These are phyloP conservation scores for Haberlea rhodopensis DNA, from an alignment of 257 asterid species.

Conservation along the genomic window DNA sequence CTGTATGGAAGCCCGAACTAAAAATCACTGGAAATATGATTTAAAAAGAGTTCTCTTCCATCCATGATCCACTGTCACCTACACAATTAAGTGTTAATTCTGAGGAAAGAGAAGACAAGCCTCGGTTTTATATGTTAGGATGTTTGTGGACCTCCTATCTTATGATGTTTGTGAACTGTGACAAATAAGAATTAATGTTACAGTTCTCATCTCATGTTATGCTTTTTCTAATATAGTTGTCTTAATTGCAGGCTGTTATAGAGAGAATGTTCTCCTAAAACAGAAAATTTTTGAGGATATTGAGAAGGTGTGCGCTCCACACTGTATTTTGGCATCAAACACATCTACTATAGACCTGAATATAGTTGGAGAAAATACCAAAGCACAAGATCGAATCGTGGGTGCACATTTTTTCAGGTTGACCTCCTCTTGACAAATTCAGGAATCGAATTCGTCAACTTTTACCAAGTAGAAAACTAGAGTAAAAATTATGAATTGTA, in stretches of 20 bases:
- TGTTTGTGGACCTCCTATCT: constrained; percentile 10
- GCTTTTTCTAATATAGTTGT: constrained; percentile 25
- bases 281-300: constrained; percentile 77
- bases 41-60: not conserved
- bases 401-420: constrained; percentile 99
- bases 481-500: not conserved
- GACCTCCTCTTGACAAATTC: constrained; percentile 19
- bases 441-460: constrained; percentile 1
- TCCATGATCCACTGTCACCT: too few species aligned
- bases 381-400: constrained; percentile 78
- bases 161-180: not conserved
- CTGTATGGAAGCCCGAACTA: not conserved
- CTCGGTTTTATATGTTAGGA: not conserved
- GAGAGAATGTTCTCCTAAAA: constrained; percentile 74
- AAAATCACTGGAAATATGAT: not conserved
- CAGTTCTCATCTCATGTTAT: constrained; percentile 11
- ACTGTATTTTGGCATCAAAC: constrained; percentile 91
- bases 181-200: not conserved
- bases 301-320: constrained; percentile 89
- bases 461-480: not conserved
- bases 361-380: constrained; percentile 66
- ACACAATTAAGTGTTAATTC: not conserved
- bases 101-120: constrained; percentile 12
- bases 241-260: constrained; percentile 81
- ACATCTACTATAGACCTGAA: constrained; percentile 94